These are phyloP conservation scores for Lipomyces yamadae DNA, from an alignment of 805 yeast species.

Conservation along the genomic window DNA sequence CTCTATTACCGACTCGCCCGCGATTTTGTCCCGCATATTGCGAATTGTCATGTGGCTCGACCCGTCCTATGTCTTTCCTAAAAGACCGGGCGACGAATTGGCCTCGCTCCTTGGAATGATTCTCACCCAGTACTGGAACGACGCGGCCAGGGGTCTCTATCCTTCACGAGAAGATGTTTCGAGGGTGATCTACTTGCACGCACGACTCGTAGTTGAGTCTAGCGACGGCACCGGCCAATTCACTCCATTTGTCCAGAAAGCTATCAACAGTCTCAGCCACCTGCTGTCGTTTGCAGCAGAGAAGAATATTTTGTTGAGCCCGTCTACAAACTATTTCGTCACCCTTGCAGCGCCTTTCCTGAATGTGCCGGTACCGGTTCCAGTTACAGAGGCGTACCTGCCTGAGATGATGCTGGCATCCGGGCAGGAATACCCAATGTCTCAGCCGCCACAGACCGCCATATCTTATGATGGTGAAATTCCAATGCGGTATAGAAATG, in stretches of 20 bases:
- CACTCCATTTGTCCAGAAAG: conserved; percentile 16
- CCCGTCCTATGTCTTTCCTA: not conserved
- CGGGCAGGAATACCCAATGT: not conserved
- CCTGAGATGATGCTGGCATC: conserved; percentile 11
- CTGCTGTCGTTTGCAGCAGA: conserved; percentile 12
- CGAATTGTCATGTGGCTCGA: conserved; percentile 14
- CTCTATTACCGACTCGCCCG: conserved; percentile 12
- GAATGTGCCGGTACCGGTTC: not conserved
- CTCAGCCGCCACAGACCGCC: conserved; percentile 11
- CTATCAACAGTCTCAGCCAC: conserved; percentile 6
- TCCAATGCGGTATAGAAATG: conserved; percentile 4
- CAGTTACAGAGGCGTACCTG: not conserved
- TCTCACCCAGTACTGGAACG: conserved; percentile 11
- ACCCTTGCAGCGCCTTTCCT: conserved; percentile 20
- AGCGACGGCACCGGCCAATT: not conserved
- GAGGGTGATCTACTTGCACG: conserved; percentile 17
- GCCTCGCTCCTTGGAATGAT: conserved; percentile 13
- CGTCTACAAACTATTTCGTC: conserved; percentile 15
- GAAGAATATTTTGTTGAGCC: conserved; percentile 7
- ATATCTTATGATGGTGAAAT: conserved; percentile 4
- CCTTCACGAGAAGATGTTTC: conserved; percentile 13
- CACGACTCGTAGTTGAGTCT: conserved; percentile 18
- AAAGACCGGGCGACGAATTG: not conserved
- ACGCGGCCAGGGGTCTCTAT: conserved; percentile 7
- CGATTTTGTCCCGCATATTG: conserved; percentile 15